Evolutionary conservation across 306 rosid species (phyloP).

Genomic region (Rosa multiflora): DNA sequence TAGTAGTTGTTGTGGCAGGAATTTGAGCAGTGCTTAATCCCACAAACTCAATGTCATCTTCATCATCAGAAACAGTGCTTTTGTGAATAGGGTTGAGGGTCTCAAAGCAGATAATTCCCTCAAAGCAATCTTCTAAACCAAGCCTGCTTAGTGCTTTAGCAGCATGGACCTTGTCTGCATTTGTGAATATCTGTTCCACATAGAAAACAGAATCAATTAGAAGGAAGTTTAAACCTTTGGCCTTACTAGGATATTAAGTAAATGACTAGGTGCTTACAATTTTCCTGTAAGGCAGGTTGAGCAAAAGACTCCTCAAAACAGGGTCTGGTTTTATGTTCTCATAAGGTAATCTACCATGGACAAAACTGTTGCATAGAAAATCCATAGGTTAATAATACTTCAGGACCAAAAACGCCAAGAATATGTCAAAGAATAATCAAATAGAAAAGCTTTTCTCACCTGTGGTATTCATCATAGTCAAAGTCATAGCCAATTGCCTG

Average conservation of each 20-base stretch:
- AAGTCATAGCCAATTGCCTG: constrained; percentile 95
- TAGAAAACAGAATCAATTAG: background rate
- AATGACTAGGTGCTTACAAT: constrained; percentile 50
- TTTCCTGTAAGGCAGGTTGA: constrained; percentile 73
- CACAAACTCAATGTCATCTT: constrained; percentile 71
- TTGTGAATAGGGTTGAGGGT: constrained; percentile 76
- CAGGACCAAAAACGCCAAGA: background rate
- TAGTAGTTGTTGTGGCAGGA: constrained; percentile 22
- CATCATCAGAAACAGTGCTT: constrained; percentile 57
- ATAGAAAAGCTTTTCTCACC: constrained; percentile 36
- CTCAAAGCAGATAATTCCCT: constrained; percentile 93
- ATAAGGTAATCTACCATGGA: constrained; percentile 93
- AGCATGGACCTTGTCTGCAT: constrained; percentile 83
- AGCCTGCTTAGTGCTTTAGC: constrained; percentile 71
- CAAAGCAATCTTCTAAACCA: constrained; percentile 90
- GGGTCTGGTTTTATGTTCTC: constrained; percentile 86
- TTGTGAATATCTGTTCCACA: constrained; percentile 75
- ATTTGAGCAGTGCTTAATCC: constrained; percentile 32
- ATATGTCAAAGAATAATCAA: background rate
- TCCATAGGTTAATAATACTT: constrained; percentile 15
- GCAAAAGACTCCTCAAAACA: constrained; percentile 67
- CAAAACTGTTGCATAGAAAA: constrained; percentile 48
- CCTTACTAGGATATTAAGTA: background rate
- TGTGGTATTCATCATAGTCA: constrained; percentile 89
- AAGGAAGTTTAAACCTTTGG: background rate